Conservation (phyloP, 441 rosid genomes). For the Metrosideros polymorpha region DNA sequence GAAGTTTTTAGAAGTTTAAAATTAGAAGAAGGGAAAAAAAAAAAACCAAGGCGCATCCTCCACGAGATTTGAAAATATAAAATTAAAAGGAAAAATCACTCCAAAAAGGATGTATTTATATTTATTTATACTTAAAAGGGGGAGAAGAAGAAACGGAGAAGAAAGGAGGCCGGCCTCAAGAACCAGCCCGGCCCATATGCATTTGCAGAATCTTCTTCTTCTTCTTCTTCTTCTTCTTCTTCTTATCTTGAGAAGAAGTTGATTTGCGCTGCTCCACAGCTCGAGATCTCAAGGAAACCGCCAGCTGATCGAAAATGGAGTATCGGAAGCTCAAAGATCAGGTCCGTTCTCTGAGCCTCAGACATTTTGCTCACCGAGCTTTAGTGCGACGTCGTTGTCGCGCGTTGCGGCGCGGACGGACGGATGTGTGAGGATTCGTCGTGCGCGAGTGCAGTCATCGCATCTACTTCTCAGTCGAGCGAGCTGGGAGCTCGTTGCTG, state of each 20-base stretch:
- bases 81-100: not conserved
- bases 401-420: not conserved
- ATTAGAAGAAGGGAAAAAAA: not conserved
- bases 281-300: not conserved
- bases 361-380: not conserved
- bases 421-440: not conserved
- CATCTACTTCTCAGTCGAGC: not conserved
- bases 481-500: not conserved
- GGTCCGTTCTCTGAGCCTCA: conserved; percentile 16
- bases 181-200: not conserved
- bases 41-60: not conserved
- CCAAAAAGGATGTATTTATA: not conserved
- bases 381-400: not conserved
- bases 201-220: not conserved
- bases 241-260: not conserved
- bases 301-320: conserved; percentile 34
- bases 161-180: no score
- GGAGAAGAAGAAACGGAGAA: rapidly evolving
- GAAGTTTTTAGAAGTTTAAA: not conserved
- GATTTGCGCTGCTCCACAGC: not conserved
- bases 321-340: conserved; percentile 69
- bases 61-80: not conserved
- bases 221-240: not conserved
- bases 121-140: not conserved
- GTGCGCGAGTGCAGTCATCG: not conserved